These are phyloP conservation scores for Fragilariopsis cylindrus DNA, from an alignment of 108 stramenopile species.

Conservation along the genomic window DNA sequence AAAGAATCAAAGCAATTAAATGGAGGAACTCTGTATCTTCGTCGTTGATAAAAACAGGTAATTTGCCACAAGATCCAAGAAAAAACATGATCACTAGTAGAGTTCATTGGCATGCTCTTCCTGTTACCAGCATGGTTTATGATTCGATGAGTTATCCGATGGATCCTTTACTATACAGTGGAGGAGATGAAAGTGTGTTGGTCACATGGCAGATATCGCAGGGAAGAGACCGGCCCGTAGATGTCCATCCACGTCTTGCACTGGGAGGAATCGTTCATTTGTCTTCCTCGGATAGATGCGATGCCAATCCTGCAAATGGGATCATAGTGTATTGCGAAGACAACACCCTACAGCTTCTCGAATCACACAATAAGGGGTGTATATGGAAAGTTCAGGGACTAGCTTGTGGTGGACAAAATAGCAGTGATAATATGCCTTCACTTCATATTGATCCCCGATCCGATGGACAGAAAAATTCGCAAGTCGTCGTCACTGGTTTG, in stretches of 20 bases:
- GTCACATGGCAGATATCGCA: constrained; percentile 77
- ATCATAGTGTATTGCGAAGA: constrained; percentile 65
- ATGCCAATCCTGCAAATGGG: constrained; percentile 25
- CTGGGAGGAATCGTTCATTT: constrained; percentile 63
- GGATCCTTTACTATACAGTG: constrained; percentile 62
- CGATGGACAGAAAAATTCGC: constrained; percentile 1
- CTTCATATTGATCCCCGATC: constrained; percentile 24
- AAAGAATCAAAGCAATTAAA: neutral
- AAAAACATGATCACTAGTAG: constrained; percentile 43
- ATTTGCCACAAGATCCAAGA: constrained; percentile 43
- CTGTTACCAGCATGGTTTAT: constrained; percentile 59
- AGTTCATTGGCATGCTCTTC: constrained; percentile 84
- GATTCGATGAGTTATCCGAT: constrained; percentile 25
- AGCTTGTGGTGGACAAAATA: constrained; percentile 21
- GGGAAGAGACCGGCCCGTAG: constrained; percentile 54
- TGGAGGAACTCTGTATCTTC: neutral
- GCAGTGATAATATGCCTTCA: constrained; percentile 9
- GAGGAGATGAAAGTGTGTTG: constrained; percentile 77
- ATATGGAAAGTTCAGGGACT: constrained; percentile 72
- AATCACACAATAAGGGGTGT: constrained; percentile 54
- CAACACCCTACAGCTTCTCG: constrained; percentile 68
- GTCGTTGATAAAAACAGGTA: neutral
- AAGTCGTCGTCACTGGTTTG: constrained; percentile 39
- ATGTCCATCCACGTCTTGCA: constrained; percentile 64
- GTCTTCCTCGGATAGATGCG: constrained; percentile 10